phyloP scores from a whole-genome alignment of 345 rosid genomes.

The Luvunga scandens region DNA sequence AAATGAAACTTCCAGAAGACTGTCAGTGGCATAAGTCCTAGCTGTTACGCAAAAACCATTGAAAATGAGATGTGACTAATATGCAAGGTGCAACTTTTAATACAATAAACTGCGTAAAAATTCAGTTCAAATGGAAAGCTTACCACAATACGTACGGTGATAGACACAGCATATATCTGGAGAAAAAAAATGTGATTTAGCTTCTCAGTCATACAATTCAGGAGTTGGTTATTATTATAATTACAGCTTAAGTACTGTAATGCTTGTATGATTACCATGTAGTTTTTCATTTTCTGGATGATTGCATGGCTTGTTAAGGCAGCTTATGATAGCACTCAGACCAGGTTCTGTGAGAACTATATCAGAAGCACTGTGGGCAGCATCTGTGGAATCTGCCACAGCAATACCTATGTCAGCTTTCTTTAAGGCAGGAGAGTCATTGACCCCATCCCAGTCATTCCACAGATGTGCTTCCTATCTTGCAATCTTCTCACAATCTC shows the following conservation, averaged over 20 bases:
- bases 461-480: constrained; percentile 40
- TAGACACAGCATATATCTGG: constrained; percentile 69
- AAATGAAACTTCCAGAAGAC: constrained; percentile 63
- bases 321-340: constrained; percentile 59
- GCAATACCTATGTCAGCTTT: constrained; percentile 70
- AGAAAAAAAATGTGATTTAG: constrained; percentile 7
- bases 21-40: constrained; percentile 57
- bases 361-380: constrained; percentile 62
- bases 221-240: not conserved
- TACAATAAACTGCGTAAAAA: not conserved
- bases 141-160: constrained; percentile 64
- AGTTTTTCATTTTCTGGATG: constrained; percentile 68
- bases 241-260: not conserved
- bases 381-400: constrained; percentile 65
- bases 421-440: constrained; percentile 63
- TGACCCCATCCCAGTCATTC: constrained; percentile 42
- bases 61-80: not conserved
- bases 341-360: constrained; percentile 66
- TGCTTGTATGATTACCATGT: constrained; percentile 36
- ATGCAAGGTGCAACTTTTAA: not conserved
- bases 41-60: constrained; percentile 34
- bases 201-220: not conserved
- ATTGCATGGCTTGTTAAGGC: constrained; percentile 65
- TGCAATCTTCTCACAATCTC: constrained; percentile 58
- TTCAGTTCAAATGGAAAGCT: constrained; percentile 20